These are phyloP conservation scores for Prosopis cineraria DNA, from an alignment of 306 rosid genomes.

Conservation along the genomic window DNA sequence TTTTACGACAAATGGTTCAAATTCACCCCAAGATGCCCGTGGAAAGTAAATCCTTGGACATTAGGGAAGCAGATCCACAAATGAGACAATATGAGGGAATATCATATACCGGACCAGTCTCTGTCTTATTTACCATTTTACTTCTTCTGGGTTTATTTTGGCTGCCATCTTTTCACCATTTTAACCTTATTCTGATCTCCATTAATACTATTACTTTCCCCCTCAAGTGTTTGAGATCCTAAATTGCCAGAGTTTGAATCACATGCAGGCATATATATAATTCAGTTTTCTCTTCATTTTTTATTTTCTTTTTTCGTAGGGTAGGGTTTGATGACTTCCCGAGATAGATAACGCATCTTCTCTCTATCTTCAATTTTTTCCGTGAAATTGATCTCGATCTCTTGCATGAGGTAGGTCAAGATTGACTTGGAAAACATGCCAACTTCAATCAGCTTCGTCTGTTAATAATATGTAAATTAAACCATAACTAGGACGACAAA, in stretches of 20 bases:
- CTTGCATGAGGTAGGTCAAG: background rate
- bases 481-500: background rate
- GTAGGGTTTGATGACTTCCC: background rate
- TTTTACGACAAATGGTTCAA: constrained; percentile 51
- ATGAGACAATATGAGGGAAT: constrained; percentile 49
- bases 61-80: constrained; percentile 38
- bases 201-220: background rate
- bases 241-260: constrained; percentile 3
- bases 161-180: constrained; percentile 4
- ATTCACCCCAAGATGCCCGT: constrained; percentile 47
- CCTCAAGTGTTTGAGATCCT: background rate
- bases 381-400: constrained; percentile 1
- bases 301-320: background rate
- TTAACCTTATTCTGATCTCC: constrained; percentile 26
- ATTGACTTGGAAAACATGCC: background rate
- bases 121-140: constrained; percentile 41
- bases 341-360: background rate
- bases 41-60: constrained; percentile 54
- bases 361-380: background rate
- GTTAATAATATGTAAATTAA: background rate
- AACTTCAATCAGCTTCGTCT: background rate
- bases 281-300: background rate
- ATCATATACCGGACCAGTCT: constrained; percentile 36
- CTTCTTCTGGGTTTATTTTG: constrained; percentile 22
- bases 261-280: background rate